Evolutionary conservation across 306 rosid species (phyloP).

Genomic region (Carpinus fangiana): DNA sequence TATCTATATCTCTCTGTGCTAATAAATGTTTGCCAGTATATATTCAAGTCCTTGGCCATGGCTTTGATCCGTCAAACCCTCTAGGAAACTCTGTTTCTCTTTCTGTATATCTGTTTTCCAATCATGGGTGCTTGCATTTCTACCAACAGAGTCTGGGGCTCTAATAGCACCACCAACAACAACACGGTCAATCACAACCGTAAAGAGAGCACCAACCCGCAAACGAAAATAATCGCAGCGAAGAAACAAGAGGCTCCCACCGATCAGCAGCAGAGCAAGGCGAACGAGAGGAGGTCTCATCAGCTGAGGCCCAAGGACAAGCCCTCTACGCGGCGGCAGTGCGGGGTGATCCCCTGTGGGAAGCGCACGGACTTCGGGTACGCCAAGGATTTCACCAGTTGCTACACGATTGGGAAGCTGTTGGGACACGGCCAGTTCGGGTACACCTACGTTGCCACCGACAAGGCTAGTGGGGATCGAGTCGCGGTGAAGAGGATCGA

Average conservation of each 20-base stretch:
- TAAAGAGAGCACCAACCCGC: constrained; percentile 24
- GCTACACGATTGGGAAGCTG: constrained; percentile 80
- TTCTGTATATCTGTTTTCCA: background rate
- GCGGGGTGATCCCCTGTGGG: constrained; percentile 68
- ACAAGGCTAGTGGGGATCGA: constrained; percentile 81
- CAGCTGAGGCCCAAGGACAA: constrained; percentile 40
- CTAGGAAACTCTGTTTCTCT: background rate
- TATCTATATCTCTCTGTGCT: background rate
- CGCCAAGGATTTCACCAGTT: constrained; percentile 59
- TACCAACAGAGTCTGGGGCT: constrained; percentile 53
- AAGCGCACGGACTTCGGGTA: constrained; percentile 98
- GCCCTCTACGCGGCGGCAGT: constrained; percentile 29
- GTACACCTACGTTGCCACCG: constrained; percentile 82
- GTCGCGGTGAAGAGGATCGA: constrained; percentile 94
- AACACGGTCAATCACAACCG: constrained; percentile 38
- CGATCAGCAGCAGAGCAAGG: constrained; percentile 30
- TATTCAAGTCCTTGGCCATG: constrained; percentile 18
- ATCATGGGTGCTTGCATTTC: constrained; percentile 69
- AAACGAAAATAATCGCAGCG: background rate
- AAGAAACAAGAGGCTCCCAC: constrained; percentile 26
- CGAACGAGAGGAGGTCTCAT: constrained; percentile 41
- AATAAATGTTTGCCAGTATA: constrained; percentile 14
- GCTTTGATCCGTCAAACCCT: constrained; percentile 37
- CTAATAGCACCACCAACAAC: constrained; percentile 39
- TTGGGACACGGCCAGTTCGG: constrained; percentile 98